These are phyloP conservation scores for Pythium sukuiense DNA, from an alignment of 352 stramenopile species.

Conservation along the genomic window DNA sequence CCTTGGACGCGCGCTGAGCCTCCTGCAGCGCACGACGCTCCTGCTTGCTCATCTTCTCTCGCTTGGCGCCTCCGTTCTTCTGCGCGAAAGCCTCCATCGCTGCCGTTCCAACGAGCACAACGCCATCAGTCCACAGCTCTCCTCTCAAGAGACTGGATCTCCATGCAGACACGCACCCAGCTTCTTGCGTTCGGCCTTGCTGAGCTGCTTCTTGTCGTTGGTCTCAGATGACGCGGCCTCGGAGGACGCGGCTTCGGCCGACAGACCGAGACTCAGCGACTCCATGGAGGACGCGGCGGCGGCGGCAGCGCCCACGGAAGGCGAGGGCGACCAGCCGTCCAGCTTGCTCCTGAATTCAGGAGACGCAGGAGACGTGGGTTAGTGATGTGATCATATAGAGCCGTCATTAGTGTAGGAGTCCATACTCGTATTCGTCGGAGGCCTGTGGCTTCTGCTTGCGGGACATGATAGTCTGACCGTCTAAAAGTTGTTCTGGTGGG, in stretches of 20 bases:
- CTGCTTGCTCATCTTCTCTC: conserved; percentile 90
- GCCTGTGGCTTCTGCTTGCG: conserved; percentile 7
- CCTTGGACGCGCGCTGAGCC: conserved; percentile 84
- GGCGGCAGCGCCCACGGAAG: not conserved
- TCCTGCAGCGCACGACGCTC: conserved; percentile 93
- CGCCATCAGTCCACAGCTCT: not conserved
- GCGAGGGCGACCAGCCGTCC: conserved; percentile 67
- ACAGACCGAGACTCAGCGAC: conserved; percentile 43
- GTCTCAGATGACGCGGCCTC: not conserved
- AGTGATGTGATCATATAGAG: not conserved
- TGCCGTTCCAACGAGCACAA: conserved; percentile 1
- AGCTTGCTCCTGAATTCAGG: conserved; percentile 40
- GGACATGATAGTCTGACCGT: conserved; percentile 5
- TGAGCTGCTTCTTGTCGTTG: conserved; percentile 43
- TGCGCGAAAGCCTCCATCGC: conserved; percentile 68
- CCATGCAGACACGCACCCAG: conserved; percentile 27
- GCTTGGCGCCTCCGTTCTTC: conserved; percentile 40
- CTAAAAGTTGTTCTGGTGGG: conserved; percentile 8
- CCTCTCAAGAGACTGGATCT: not conserved
- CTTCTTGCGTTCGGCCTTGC: conserved; percentile 72
- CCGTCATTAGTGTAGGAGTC: not conserved
- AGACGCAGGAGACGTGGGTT: not conserved
- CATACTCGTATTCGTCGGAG: conserved; percentile 1
- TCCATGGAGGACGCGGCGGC: conserved; percentile 39
- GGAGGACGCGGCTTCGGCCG: conserved; percentile 10